Conservation (phyloP, 495 filamentous ascomycete genomes). For the Parmelia sp. region DNA sequence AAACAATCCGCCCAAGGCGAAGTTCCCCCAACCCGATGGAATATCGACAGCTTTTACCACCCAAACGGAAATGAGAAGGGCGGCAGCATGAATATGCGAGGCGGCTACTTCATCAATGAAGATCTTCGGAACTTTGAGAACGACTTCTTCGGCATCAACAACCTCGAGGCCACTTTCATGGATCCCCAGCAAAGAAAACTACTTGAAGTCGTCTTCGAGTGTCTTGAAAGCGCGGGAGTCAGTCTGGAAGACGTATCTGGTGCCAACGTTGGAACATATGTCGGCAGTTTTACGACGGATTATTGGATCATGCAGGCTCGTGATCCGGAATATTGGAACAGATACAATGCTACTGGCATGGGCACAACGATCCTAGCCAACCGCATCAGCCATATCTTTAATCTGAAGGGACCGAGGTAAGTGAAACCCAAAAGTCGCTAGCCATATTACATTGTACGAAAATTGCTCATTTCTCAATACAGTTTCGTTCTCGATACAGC, state of each 20-base stretch:
- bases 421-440: no score
- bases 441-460: no score
- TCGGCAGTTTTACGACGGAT: conserved; percentile 38
- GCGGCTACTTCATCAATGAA: conserved; percentile 7
- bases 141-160: conserved; percentile 24
- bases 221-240: conserved; percentile 28
- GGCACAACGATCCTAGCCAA: conserved; percentile 15
- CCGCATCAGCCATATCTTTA: conserved; percentile 21
- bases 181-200: conserved; percentile 48
- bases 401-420: no score
- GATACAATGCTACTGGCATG: conserved; percentile 19
- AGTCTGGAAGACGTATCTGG: conserved; percentile 30
- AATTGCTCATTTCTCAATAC: no score
- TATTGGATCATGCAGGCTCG: conserved; percentile 26
- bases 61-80: background rate
- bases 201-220: conserved; percentile 45
- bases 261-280: conserved; percentile 34
- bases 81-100: background rate
- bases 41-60: background rate
- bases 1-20: no score
- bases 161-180: conserved; percentile 30
- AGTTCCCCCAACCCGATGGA: no score
- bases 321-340: background rate
- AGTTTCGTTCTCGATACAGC: conserved; percentile 5
- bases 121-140: conserved; percentile 20